Conservation (phyloP, 2,329 filamentous ascomycete genomes). For the Endocalyx cinctus region DNA sequence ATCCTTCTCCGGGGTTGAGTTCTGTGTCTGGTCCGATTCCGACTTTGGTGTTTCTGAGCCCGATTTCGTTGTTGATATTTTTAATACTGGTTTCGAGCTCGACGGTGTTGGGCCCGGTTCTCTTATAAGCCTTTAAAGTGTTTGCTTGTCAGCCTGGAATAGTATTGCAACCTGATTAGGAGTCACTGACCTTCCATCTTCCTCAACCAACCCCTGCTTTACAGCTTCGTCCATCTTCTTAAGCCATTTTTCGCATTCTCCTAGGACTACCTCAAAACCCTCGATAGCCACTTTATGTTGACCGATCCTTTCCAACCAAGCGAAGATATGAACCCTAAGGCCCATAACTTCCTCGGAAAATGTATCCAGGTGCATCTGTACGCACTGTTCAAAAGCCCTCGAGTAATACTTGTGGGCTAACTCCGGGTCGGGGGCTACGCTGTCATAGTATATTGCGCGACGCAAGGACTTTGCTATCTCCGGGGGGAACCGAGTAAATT, state of each 20-base stretch:
- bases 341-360: constrained; percentile 90
- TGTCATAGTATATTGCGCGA: constrained; percentile 80
- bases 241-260: constrained; percentile 63
- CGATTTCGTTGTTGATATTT: too few relatives aligned
- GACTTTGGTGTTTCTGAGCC: too few relatives aligned
- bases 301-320: constrained; percentile 73
- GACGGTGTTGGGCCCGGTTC: too few relatives aligned
- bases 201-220: constrained; percentile 41
- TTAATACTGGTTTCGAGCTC: too few relatives aligned
- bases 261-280: constrained; percentile 71
- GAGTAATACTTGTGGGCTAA: constrained; percentile 81
- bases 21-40: too few relatives aligned
- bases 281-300: constrained; percentile 67
- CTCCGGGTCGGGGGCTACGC: constrained; percentile 67
- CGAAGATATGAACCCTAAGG: constrained; percentile 76
- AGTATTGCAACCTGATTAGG: too few relatives aligned
- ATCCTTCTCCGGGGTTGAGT: constrained; percentile 8
- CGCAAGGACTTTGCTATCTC: constrained; percentile 74
- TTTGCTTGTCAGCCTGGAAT: too few relatives aligned
- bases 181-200: constrained; percentile 31
- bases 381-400: constrained; percentile 68
- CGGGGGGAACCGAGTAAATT: constrained; percentile 59
- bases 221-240: constrained; percentile 47
- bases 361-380: constrained; percentile 73
- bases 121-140: too few relatives aligned